phyloP scores from a whole-genome alignment of 2,329 filamentous ascomycete species.

The Exophiala lecanii-corni region DNA sequence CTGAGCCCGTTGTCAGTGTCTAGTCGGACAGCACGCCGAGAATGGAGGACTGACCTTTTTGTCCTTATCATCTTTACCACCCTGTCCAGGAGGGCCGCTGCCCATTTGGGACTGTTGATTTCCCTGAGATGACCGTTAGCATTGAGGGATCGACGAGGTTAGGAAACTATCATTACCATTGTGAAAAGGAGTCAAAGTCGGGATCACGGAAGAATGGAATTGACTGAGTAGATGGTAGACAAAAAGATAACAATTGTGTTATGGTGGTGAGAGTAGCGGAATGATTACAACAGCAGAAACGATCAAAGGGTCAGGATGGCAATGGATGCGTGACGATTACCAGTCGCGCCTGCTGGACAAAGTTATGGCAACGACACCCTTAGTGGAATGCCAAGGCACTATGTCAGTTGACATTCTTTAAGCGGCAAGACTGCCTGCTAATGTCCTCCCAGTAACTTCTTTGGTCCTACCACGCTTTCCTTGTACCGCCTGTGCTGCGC shows the following conservation, averaged over 20 bases:
- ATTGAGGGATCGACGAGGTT: neutral
- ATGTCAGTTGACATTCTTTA: no score
- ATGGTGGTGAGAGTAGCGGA: neutral
- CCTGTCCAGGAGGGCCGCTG: slow-evolving; percentile 61
- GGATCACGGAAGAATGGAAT: neutral
- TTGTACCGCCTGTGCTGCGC: no score
- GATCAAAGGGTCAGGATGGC: no score
- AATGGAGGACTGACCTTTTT: slow-evolving; percentile 67
- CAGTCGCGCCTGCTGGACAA: slow-evolving; percentile 11
- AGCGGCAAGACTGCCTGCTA: no score
- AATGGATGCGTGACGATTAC: slow-evolving; percentile 14
- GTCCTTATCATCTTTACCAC: slow-evolving; percentile 79
- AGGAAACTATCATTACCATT: slow-evolving; percentile 23
- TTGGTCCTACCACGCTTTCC: no score
- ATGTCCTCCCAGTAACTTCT: no score
- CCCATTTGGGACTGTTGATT: slow-evolving; percentile 76
- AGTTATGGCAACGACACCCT: no score
- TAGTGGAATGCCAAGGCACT: neutral
- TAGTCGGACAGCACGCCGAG: neutral
- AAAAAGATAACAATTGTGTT: neutral
- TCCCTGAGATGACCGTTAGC: slow-evolving; percentile 30
- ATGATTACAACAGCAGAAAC: slow-evolving; percentile 5
- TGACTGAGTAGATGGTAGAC: neutral
- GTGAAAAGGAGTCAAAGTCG: slow-evolving; percentile 3
- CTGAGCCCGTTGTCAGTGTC: slow-evolving; percentile 45